Evolutionary conservation across 164 flowering plant genomes (phyloP).

Genomic region (Berberis thunbergii): DNA sequence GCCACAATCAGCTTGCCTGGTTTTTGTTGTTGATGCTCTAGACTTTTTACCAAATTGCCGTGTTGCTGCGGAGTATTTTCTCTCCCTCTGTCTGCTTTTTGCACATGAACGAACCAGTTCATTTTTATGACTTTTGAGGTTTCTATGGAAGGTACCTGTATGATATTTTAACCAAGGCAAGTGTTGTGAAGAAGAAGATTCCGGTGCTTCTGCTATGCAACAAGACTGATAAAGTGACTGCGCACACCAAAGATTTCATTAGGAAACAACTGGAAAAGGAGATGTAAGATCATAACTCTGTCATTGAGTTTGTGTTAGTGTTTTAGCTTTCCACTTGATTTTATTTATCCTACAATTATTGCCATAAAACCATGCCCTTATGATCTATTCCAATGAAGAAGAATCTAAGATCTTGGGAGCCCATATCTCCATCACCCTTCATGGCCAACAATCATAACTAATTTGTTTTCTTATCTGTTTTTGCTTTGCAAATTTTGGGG

Average conservation of each 20-base stretch:
- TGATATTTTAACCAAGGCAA: conserved; percentile 80
- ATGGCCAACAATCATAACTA: no score
- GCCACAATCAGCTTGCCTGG: conserved; percentile 76
- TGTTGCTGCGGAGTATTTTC: conserved; percentile 74
- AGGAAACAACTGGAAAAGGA: conserved; percentile 91
- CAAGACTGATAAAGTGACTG: conserved; percentile 91
- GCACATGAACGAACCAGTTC: not conserved
- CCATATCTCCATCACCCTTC: no score
- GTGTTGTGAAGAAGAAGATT: conserved; percentile 62
- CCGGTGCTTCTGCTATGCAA: conserved; percentile 83
- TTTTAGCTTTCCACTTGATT: no score
- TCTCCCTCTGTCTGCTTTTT: not conserved
- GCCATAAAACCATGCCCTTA: no score
- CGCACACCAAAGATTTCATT: conserved; percentile 89
- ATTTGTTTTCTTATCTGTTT: no score
- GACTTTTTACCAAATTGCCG: conserved; percentile 85
- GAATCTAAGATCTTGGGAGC: no score
- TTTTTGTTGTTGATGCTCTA: conserved; percentile 88
- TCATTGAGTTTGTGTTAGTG: not conserved
- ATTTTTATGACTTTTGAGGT: no score
- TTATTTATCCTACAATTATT: no score
- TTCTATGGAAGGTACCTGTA: conserved; percentile 60
- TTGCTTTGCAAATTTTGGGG: no score
- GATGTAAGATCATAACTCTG: conserved; percentile 40
- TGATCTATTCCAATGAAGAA: no score